Conservation (phyloP, 2,329 filamentous ascomycete species). For the Tympanopsis confertula region DNA sequence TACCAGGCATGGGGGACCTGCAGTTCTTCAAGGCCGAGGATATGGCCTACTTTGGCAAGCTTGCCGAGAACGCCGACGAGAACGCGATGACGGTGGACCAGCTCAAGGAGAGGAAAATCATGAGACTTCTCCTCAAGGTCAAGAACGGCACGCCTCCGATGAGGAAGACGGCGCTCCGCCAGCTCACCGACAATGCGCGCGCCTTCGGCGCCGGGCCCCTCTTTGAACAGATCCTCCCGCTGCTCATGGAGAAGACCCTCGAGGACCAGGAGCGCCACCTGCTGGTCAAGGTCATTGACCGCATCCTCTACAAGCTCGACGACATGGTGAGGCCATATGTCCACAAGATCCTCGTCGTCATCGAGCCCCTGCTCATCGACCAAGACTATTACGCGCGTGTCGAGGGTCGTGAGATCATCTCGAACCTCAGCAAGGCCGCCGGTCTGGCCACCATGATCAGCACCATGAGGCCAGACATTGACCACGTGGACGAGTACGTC, state of each 20-base stretch:
- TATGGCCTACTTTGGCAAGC: conserved; percentile 96
- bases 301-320: conserved; percentile 95
- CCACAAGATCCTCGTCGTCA: conserved; percentile 96
- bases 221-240: conserved; percentile 92
- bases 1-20: conserved; percentile 87
- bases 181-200: conserved; percentile 92
- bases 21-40: conserved; percentile 98
- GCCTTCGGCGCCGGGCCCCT: conserved; percentile 88
- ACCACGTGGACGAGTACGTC: conserved; percentile 96
- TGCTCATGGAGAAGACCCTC: conserved; percentile 95
- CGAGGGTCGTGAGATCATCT: conserved; percentile 96
- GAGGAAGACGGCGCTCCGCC: conserved; percentile 93
- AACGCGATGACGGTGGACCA: conserved; percentile 87
- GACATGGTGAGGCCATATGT: conserved; percentile 92
- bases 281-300: conserved; percentile 96
- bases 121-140: conserved; percentile 91
- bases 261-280: conserved; percentile 97
- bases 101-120: conserved; percentile 95
- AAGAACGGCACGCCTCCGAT: conserved; percentile 98
- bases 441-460: conserved; percentile 98
- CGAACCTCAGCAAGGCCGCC: conserved; percentile 90
- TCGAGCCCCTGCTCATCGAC: conserved; percentile 96
- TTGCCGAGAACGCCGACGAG: conserved; percentile 88
- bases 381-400: conserved; percentile 99
- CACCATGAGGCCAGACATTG: conserved; percentile 97